A percentile compares a stretch with the other conserved stretches of the same genome.
Conservation (phyloP, 1,139 yeast genomes). For the Blastobotrys niveus region DNA sequence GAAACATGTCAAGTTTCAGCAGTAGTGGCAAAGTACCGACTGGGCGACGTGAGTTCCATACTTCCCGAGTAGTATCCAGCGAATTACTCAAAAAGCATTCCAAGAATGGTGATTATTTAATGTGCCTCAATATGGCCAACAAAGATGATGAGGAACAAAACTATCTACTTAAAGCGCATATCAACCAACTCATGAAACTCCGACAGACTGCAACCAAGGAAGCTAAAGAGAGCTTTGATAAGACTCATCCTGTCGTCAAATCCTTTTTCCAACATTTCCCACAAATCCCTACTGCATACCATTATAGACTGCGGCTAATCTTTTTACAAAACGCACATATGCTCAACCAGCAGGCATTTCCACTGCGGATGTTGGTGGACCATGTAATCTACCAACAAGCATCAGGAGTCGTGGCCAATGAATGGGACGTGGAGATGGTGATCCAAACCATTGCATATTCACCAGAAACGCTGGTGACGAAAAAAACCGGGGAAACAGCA, state of each 20-base stretch:
- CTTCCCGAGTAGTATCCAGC: not conserved
- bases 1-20: too few species aligned
- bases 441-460: slow-evolving; percentile 31
- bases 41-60: slow-evolving; percentile 9
- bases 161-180: slow-evolving; percentile 25
- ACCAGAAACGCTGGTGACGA: slow-evolving; percentile 17
- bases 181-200: slow-evolving; percentile 21
- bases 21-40: not conserved
- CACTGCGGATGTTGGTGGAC: slow-evolving; percentile 25
- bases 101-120: slow-evolving; percentile 17
- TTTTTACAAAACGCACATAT: slow-evolving; percentile 41
- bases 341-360: slow-evolving; percentile 36
- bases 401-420: slow-evolving; percentile 28
- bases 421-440: slow-evolving; percentile 30
- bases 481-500: not conserved
- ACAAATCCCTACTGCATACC: slow-evolving; percentile 28
- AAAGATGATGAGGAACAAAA: slow-evolving; percentile 6
- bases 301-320: slow-evolving; percentile 37
- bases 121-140: slow-evolving; percentile 10
- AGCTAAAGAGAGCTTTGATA: not conserved
- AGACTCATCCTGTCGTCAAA: slow-evolving; percentile 18
- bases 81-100: slow-evolving; percentile 5
- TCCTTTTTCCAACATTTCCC: slow-evolving; percentile 33
- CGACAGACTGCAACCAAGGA: not conserved
- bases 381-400: slow-evolving; percentile 31